These are phyloP conservation scores for Acanthamoeba sp. DNA, from an alignment of 208 protist genomes.

Conservation along the genomic window DNA sequence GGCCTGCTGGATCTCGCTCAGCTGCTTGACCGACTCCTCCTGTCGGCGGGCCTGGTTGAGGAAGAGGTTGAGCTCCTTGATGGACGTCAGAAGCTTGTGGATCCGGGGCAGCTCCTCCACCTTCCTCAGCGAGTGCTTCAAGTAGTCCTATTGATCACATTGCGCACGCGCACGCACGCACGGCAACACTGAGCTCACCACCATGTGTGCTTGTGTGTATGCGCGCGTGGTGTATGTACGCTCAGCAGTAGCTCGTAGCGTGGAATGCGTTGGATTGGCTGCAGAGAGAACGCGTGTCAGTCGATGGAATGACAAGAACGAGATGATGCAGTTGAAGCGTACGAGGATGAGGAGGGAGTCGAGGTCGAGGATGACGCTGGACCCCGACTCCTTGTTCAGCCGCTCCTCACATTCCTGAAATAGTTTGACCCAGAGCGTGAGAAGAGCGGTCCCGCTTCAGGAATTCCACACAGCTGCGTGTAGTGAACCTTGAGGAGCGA, in stretches of 20 bases:
- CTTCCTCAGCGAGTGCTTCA: constrained; percentile 6
- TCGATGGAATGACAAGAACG: no score
- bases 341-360: constrained; percentile 51
- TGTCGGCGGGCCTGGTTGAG: constrained; percentile 39
- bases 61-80: constrained; percentile 46
- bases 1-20: constrained; percentile 40
- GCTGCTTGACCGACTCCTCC: constrained; percentile 36
- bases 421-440: not conserved
- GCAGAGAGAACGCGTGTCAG: not conserved
- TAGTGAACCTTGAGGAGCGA: not conserved
- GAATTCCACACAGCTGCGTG: no score
- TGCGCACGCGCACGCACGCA: not conserved
- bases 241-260: constrained; percentile 43
- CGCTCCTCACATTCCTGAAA: constrained; percentile 32
- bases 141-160: not conserved
- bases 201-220: no score
- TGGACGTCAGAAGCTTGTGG: not conserved
- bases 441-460: no score
- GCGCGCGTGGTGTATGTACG: not conserved
- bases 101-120: constrained; percentile 11
- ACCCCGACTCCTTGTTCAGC: not conserved
- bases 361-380: constrained; percentile 34
- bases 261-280: constrained; percentile 16
- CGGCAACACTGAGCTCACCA: no score
- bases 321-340: not conserved